Evolutionary conservation across 2,329 filamentous ascomycete genomes (phyloP).

Genomic region (Aspergillus brasiliensis): DNA sequence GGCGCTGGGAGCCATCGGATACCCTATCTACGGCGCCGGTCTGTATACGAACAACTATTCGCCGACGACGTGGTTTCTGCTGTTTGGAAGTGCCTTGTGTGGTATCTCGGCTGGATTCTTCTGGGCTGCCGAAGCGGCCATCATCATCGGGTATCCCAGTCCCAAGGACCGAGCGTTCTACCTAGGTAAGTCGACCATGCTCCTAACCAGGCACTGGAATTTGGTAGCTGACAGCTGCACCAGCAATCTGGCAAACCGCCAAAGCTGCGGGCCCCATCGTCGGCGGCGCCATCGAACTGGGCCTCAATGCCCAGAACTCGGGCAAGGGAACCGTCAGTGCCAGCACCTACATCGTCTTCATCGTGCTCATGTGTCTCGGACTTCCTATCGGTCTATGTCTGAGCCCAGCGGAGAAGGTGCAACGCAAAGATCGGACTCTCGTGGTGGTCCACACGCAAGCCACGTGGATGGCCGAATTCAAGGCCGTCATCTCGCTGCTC

Average conservation of each 20-base stretch:
- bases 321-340: conserved; percentile 9
- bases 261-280: conserved; percentile 15
- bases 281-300: conserved; percentile 12
- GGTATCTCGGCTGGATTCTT: conserved; percentile 15
- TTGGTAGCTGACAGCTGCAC: too few species aligned
- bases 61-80: conserved; percentile 15
- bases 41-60: conserved; percentile 16
- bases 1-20: conserved; percentile 12
- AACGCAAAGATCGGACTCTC: conserved; percentile 11
- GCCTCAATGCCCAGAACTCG: conserved; percentile 11
- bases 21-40: conserved; percentile 15
- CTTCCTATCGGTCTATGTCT: conserved; percentile 10
- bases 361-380: conserved; percentile 17
- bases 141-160: conserved; percentile 17
- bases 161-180: conserved; percentile 15
- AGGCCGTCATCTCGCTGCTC: conserved; percentile 8
- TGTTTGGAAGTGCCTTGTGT: conserved; percentile 14
- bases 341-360: conserved; percentile 16
- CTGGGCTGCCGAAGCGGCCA: conserved; percentile 16
- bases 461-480: conserved; percentile 14
- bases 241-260: conserved; percentile 16
- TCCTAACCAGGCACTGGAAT: too few species aligned
- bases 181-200: neutral
- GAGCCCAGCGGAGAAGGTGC: conserved; percentile 12
- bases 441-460: conserved; percentile 10